These are phyloP conservation scores for Castanea mollissima DNA, from an alignment of 306 rosid genomes.

Conservation along the genomic window DNA sequence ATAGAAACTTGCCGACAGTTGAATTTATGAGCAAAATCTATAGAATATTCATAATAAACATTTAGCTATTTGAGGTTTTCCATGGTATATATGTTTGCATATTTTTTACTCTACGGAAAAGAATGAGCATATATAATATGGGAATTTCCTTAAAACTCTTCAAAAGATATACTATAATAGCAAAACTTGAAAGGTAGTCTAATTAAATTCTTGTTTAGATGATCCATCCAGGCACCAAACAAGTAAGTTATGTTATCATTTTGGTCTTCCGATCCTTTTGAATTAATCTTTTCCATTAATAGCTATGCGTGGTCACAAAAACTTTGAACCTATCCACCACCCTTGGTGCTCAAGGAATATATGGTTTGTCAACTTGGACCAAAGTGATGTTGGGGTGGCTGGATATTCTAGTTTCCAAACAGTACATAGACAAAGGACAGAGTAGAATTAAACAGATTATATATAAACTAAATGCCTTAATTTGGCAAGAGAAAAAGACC, in stretches of 20 bases:
- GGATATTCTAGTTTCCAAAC: constrained; percentile 1
- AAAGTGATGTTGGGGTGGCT: constrained; percentile 5
- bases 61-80: not conserved
- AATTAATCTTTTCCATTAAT: not conserved
- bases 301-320: not conserved
- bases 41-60: not conserved
- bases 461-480: constrained; percentile 6
- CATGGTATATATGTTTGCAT: not conserved
- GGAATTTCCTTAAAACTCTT: too few relatives aligned
- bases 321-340: constrained; percentile 1
- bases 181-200: not conserved
- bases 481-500: constrained; percentile 14
- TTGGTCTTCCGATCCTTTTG: not conserved
- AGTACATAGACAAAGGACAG: constrained; percentile 9
- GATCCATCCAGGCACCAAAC: not conserved
- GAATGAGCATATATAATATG: not conserved
- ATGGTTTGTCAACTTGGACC: constrained; percentile 22
- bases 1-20: not conserved
- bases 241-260: not conserved
- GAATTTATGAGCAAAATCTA: not conserved
- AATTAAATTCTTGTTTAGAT: not conserved
- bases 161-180: not conserved
- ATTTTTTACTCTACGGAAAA: not conserved
- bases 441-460: not conserved
- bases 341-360: constrained; percentile 20